Conservation (phyloP, 306 rosid genomes). For the Fragaria iinumae region DNA sequence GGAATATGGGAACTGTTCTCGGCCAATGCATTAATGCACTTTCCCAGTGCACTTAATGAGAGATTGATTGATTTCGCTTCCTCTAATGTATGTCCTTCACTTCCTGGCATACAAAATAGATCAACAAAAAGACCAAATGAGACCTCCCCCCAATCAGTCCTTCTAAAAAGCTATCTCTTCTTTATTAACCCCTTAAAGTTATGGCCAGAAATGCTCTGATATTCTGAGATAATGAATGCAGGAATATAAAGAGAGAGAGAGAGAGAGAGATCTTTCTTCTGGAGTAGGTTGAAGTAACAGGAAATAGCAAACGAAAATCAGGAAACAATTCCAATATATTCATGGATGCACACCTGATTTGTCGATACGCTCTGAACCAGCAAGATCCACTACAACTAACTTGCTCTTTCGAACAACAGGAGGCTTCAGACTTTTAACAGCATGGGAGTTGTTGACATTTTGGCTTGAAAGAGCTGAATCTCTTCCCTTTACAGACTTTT, state of each 20-base stretch:
- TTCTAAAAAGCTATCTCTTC: neutral
- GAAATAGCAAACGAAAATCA: slow-evolving; percentile 19
- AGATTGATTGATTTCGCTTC: slow-evolving; percentile 97
- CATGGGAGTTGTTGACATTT: slow-evolving; percentile 54
- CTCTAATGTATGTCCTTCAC: slow-evolving; percentile 97
- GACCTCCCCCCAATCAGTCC: neutral
- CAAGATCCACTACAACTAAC: slow-evolving; percentile 94
- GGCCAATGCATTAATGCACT: slow-evolving; percentile 92
- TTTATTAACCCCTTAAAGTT: neutral
- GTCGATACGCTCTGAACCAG: slow-evolving; percentile 97
- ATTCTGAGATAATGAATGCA: neutral
- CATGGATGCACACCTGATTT: slow-evolving; percentile 71
- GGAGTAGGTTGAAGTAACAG: slow-evolving; percentile 9
- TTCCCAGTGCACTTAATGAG: slow-evolving; percentile 94
- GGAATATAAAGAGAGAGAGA: neutral
- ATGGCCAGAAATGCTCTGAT: neutral
- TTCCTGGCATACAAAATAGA: slow-evolving; percentile 57
- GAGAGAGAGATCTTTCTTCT: neutral
- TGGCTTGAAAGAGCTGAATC: slow-evolving; percentile 67
- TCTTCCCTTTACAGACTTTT: slow-evolving; percentile 72
- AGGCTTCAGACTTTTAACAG: slow-evolving; percentile 68
- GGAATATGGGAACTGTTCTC: slow-evolving; percentile 96
- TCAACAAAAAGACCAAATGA: slow-evolving; percentile 19
- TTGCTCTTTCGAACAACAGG: slow-evolving; percentile 82
- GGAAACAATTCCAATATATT: slow-evolving; percentile 2